phyloP scores from a whole-genome alignment of 2,329 filamentous ascomycete genomes.

The Epicoccum sorghinum region DNA sequence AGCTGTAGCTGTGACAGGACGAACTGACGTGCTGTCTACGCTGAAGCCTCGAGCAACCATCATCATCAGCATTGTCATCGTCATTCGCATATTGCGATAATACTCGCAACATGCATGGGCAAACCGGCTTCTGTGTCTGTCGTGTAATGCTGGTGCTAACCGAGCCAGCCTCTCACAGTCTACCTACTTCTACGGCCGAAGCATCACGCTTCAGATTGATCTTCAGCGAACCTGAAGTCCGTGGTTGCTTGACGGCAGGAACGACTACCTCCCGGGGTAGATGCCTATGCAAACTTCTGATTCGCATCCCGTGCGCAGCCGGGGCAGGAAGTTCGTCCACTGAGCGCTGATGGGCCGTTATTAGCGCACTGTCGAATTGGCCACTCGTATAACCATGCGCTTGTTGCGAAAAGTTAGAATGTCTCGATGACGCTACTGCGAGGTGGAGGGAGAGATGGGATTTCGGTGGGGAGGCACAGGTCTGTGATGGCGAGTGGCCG shows the following conservation, averaged over 20 bases:
- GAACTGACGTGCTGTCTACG: neutral
- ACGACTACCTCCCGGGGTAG: no score
- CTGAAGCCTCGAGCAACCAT: neutral
- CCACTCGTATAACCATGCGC: conserved; percentile 7
- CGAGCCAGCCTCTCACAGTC: neutral
- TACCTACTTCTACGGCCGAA: neutral
- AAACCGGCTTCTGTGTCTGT: conserved; percentile 15
- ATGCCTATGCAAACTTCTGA: neutral
- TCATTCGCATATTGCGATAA: conserved; percentile 1
- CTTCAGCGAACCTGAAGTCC: no score
- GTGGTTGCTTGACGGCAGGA: no score
- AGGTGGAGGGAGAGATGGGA: conserved; percentile 1
- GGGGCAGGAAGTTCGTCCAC: conserved; percentile 8
- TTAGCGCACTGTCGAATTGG: neutral
- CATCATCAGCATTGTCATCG: neutral
- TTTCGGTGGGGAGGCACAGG: neutral
- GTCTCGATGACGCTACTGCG: conserved; percentile 20
- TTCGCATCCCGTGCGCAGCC: neutral
- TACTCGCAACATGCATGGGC: neutral
- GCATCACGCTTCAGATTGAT: neutral
- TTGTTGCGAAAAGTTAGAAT: conserved; percentile 9
- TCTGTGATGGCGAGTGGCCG: conserved; percentile 9
- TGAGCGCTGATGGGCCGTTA: neutral
- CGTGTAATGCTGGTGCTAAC: neutral
- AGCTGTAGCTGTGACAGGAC: neutral